phyloP scores from a whole-genome alignment of 2,329 filamentous ascomycete genomes.

The Parastagonospora nodorum region DNA sequence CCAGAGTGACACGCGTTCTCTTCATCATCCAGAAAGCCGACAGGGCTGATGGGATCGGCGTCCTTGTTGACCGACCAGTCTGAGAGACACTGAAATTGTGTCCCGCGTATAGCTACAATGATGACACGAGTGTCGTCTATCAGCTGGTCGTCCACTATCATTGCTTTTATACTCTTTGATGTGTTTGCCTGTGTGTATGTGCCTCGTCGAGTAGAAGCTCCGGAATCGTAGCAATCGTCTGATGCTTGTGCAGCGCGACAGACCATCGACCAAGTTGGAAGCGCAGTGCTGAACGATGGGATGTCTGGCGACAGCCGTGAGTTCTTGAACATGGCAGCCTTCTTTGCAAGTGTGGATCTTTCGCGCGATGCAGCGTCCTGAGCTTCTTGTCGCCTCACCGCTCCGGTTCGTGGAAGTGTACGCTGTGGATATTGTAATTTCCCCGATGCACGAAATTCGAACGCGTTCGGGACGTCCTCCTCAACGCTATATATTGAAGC shows the following conservation, averaged over 20 bases:
- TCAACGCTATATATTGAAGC: conserved; percentile 11
- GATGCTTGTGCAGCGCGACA: conserved; percentile 9
- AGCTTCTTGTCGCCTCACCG: conserved; percentile 2
- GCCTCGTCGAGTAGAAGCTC: conserved; percentile 2
- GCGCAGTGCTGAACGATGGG: conserved; percentile 2
- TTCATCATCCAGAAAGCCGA: conserved; percentile 59
- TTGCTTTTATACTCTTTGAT: conserved; percentile 8
- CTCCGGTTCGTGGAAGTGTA: background rate
- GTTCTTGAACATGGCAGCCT: conserved; percentile 6
- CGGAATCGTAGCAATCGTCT: conserved; percentile 7
- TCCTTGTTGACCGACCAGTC: conserved; percentile 9
- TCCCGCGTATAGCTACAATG: conserved; percentile 7
- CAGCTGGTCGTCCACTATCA: conserved; percentile 9
- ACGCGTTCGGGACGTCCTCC: background rate
- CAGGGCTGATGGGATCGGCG: conserved; percentile 2
- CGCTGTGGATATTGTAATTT: conserved; percentile 5
- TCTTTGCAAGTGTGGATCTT: conserved; percentile 3
- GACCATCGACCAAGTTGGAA: conserved; percentile 9
- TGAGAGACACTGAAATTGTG: conserved; percentile 3
- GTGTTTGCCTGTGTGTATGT: conserved; percentile 9
- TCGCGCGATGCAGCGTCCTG: conserved; percentile 2
- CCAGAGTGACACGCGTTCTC: conserved; percentile 78
- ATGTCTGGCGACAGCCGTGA: conserved; percentile 1
- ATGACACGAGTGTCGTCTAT: conserved; percentile 5
- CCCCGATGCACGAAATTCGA: background rate